Percentiles rank a stretch among this genome's conserved stretches.
phyloP scores from a whole-genome alignment of 257 asterid genomes.

The Solanum acaule region DNA sequence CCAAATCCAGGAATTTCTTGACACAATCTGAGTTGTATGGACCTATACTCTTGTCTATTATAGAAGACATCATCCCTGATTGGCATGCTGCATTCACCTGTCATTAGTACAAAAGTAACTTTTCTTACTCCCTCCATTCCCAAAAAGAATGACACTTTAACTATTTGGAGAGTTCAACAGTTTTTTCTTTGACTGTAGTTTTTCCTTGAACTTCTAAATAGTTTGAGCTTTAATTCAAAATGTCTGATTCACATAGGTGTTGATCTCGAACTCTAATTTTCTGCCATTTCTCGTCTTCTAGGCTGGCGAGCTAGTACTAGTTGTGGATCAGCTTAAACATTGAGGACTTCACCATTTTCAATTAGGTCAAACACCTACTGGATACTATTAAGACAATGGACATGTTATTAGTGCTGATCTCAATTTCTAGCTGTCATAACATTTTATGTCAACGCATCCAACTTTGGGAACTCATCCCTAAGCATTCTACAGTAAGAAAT shows the following conservation, averaged over 20 bases:
- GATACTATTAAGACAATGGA: neutral
- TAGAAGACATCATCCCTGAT: constrained; percentile 10
- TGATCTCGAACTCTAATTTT: neutral
- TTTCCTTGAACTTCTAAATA: neutral
- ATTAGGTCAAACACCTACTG: neutral
- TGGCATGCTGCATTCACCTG: constrained; percentile 4
- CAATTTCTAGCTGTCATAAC: neutral
- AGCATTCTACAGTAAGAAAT: neutral
- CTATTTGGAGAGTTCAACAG: neutral
- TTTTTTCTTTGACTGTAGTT: neutral
- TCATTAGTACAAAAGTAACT: neutral
- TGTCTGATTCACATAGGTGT: neutral
- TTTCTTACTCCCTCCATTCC: neutral
- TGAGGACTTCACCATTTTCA: neutral
- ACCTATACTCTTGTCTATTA: constrained; percentile 21
- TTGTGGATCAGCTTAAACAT: neutral
- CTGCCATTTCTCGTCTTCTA: neutral
- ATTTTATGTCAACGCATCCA: neutral
- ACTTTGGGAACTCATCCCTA: neutral
- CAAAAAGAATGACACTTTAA: neutral
- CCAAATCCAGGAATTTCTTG: constrained; percentile 19
- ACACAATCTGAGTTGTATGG: constrained; percentile 21
- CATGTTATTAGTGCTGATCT: neutral
- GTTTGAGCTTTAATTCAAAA: neutral
- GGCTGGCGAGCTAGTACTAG: neutral